Evolutionary conservation across 805 yeast species (phyloP).

Genomic region (Naumovozyma dairenensis): DNA sequence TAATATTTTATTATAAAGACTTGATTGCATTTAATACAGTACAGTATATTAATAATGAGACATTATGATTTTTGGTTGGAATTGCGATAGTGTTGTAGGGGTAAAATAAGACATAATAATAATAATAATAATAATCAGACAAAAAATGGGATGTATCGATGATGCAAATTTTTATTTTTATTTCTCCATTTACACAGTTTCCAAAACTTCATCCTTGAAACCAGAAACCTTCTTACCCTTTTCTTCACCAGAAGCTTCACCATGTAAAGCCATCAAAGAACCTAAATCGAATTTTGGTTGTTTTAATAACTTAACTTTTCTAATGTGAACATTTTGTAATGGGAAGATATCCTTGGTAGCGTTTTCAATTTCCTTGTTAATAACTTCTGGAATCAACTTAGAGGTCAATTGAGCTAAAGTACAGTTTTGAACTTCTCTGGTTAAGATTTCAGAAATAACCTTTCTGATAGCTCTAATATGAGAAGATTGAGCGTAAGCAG

Average conservation of each 20-base stretch:
- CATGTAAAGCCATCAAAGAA: slow-evolving; percentile 92
- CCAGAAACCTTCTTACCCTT: slow-evolving; percentile 96
- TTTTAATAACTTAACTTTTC: slow-evolving; percentile 97
- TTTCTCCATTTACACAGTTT: slow-evolving; percentile 65
- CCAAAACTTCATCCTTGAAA: slow-evolving; percentile 98
- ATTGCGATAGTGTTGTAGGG: no score
- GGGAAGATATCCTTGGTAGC: slow-evolving; percentile 92
- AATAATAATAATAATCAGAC: not conserved
- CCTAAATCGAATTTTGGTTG: slow-evolving; percentile 98
- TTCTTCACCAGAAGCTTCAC: slow-evolving; percentile 88
- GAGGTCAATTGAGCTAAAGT: slow-evolving; percentile 94
- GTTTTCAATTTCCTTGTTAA: slow-evolving; percentile 97
- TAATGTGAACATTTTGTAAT: slow-evolving; percentile 96
- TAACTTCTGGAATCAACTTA: slow-evolving; percentile 96
- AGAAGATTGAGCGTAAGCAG: slow-evolving; percentile 95
- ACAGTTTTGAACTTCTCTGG: slow-evolving; percentile 89
- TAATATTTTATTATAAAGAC: no score
- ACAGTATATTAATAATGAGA: no score
- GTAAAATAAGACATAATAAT: no score
- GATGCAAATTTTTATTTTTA: not conserved
- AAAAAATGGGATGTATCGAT: not conserved
- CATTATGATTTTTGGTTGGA: no score
- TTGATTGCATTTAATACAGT: no score
- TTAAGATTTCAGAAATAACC: slow-evolving; percentile 92
- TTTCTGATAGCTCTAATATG: slow-evolving; percentile 96